phyloP scores from a whole-genome alignment of 192 early-diverging fungal genomes.

The Lunasporangiospora selenospora region DNA sequence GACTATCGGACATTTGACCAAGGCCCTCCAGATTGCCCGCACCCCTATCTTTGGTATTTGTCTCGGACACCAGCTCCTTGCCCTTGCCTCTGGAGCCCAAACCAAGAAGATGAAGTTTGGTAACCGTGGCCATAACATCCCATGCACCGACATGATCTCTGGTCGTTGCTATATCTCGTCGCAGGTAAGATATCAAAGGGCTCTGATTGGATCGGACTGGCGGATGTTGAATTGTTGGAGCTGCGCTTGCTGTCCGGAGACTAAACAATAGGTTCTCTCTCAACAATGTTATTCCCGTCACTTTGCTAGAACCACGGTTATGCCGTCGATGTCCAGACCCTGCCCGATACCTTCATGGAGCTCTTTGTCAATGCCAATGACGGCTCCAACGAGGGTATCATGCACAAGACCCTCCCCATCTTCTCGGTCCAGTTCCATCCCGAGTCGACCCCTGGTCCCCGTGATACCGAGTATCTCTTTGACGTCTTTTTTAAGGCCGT shows the following conservation, averaged over 20 bases:
- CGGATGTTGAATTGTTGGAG: neutral
- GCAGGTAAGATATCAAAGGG: slow-evolving; percentile 58
- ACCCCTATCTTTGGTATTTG: slow-evolving; percentile 99
- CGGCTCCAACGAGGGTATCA: slow-evolving; percentile 98
- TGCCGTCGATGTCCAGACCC: slow-evolving; percentile 85
- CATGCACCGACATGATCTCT: slow-evolving; percentile 94
- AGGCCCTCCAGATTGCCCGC: slow-evolving; percentile 68
- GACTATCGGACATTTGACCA: slow-evolving; percentile 80
- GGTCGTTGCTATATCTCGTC: slow-evolving; percentile 99
- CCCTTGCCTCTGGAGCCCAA: slow-evolving; percentile 90
- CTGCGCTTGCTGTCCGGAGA: no score
- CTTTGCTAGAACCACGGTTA: slow-evolving; percentile 87
- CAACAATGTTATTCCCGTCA: neutral
- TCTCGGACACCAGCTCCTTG: slow-evolving; percentile 97
- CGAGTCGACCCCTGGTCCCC: slow-evolving; percentile 94
- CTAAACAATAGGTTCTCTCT: no score
- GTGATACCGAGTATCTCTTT: slow-evolving; percentile 97
- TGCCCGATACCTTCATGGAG: slow-evolving; percentile 79
- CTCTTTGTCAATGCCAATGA: slow-evolving; percentile 99
- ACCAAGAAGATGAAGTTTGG: slow-evolving; percentile 99
- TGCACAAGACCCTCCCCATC: slow-evolving; percentile 87
- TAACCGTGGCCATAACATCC: slow-evolving; percentile 99
- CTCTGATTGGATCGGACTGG: neutral
- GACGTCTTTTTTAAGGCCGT: slow-evolving; percentile 90
- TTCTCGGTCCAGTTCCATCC: slow-evolving; percentile 99